A percentile compares a stretch with the other conserved stretches of the same genome.
These are phyloP conservation scores for Ascochyta fabae DNA, from an alignment of 2,329 filamentous ascomycete species.

Conservation along the genomic window DNA sequence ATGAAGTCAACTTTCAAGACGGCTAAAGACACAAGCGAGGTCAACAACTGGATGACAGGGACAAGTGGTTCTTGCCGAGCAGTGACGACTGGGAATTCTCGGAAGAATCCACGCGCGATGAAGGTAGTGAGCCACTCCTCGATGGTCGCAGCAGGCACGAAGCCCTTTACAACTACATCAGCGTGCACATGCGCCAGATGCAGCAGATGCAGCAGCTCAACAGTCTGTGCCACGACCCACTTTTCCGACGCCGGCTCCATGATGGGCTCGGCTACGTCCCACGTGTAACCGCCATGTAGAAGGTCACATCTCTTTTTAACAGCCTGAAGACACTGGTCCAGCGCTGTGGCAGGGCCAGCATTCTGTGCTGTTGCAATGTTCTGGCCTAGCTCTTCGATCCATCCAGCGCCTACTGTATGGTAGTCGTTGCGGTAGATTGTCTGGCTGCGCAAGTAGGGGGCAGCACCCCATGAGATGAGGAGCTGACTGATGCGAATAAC, in stretches of 20 bases:
- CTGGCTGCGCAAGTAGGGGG: conserved; percentile 34
- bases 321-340: conserved; percentile 56
- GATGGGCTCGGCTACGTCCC: conserved; percentile 56
- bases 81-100: conserved; percentile 63
- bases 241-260: conserved; percentile 64
- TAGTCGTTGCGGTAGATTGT: conserved; percentile 38
- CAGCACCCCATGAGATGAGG: conserved; percentile 44
- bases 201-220: conserved; percentile 76
- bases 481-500: conserved; percentile 47
- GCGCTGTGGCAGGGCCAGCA: conserved; percentile 48
- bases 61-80: conserved; percentile 55
- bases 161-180: conserved; percentile 56
- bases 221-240: conserved; percentile 69
- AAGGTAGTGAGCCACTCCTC: conserved; percentile 44
- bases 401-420: conserved; percentile 37
- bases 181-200: conserved; percentile 75
- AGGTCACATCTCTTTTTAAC: conserved; percentile 56
- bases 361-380: conserved; percentile 39
- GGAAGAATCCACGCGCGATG: conserved; percentile 64
- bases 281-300: conserved; percentile 53
- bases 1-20: conserved; percentile 72
- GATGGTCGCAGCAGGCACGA: conserved; percentile 39
- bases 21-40: conserved; percentile 72
- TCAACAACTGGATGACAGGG: conserved; percentile 71
- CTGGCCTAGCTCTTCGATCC: conserved; percentile 44